A percentile compares a stretch with the other conserved stretches of the same genome.
These are phyloP conservation scores for Psilocybe cubensis DNA, from an alignment of 768 basidiomycete species.

Conservation along the genomic window DNA sequence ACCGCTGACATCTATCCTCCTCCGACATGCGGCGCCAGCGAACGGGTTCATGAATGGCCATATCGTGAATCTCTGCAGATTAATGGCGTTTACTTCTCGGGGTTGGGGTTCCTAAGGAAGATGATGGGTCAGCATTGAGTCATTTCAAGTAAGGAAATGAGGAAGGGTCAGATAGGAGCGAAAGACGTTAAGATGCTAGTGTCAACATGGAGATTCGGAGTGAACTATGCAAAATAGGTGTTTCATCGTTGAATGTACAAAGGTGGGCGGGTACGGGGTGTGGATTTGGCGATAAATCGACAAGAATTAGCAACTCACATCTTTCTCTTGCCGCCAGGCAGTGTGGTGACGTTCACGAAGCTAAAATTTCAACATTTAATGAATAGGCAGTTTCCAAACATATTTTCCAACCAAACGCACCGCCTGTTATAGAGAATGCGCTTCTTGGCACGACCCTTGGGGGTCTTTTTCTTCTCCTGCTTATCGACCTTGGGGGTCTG, in stretches of 20 bases:
- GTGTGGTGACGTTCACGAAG: constrained; percentile 92
- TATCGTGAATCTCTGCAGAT: constrained; percentile 16
- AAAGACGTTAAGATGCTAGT: constrained; percentile 91
- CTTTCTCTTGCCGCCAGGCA: constrained; percentile 91
- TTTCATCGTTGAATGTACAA: constrained; percentile 52
- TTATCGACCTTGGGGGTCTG: constrained; percentile 98
- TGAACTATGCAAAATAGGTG: constrained; percentile 88
- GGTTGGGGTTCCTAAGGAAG: constrained; percentile 60
- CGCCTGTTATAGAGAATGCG: constrained; percentile 91
- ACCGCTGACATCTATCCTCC: constrained; percentile 1
- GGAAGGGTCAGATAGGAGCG: constrained; percentile 94
- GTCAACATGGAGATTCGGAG: constrained; percentile 90
- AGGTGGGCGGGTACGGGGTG: too few relatives aligned
- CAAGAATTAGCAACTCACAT: constrained; percentile 70
- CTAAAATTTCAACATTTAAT: constrained; percentile 36
- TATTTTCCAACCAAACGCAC: constrained; percentile 44
- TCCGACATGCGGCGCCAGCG: constrained; percentile 9
- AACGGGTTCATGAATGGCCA: constrained; percentile 11
- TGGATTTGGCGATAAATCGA: not conserved
- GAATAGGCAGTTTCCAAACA: not conserved
- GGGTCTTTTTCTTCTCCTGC: constrained; percentile 99
- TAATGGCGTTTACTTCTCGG: constrained; percentile 51
- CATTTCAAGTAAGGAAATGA: constrained; percentile 4
- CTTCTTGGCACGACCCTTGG: constrained; percentile 98
- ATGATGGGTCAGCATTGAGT: constrained; percentile 26